Percentiles rank a stretch among this genome's conserved stretches.
Conservation (phyloP, 1,139 yeast genomes). For the Yamadazyma atmosphaerica region DNA sequence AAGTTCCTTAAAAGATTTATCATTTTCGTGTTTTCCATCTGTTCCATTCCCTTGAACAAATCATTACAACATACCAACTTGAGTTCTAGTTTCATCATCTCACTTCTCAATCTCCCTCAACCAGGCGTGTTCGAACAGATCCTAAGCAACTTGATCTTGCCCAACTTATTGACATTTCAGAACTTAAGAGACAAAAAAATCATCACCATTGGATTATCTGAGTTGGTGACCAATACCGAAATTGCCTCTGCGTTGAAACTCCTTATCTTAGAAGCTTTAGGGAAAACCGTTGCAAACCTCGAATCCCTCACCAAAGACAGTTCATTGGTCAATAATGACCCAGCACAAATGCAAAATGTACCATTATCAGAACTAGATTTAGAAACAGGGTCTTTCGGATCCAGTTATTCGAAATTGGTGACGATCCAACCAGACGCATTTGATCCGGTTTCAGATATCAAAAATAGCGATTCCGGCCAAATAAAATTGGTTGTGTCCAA, state of each 20-base stretch:
- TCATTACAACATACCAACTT: conserved; percentile 17
- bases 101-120: conserved; percentile 64
- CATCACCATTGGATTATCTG: conserved; percentile 71
- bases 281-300: conserved; percentile 44
- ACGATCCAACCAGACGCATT: conserved; percentile 59
- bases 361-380: conserved; percentile 55
- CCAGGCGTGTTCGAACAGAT: conserved; percentile 65
- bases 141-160: conserved; percentile 61
- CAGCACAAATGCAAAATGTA: conserved; percentile 6
- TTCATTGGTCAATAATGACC: conserved; percentile 6
- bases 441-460: conserved; percentile 64
- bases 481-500: conserved; percentile 31
- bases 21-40: conserved; percentile 58
- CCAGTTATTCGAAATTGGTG: conserved; percentile 72
- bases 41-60: conserved; percentile 36
- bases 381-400: conserved; percentile 76
- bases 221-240: conserved; percentile 36
- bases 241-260: conserved; percentile 40
- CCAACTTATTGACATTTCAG: conserved; percentile 64
- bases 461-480: conserved; percentile 33
- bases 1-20: conserved; percentile 74
- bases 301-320: conserved; percentile 31
- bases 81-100: conserved; percentile 53
- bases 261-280: conserved; percentile 53
- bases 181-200: conserved; percentile 76